A percentile compares a stretch with the other conserved stretches of the same genome.
Conservation (phyloP, 2,329 filamentous ascomycete genomes). For the Cladosporium velox region DNA sequence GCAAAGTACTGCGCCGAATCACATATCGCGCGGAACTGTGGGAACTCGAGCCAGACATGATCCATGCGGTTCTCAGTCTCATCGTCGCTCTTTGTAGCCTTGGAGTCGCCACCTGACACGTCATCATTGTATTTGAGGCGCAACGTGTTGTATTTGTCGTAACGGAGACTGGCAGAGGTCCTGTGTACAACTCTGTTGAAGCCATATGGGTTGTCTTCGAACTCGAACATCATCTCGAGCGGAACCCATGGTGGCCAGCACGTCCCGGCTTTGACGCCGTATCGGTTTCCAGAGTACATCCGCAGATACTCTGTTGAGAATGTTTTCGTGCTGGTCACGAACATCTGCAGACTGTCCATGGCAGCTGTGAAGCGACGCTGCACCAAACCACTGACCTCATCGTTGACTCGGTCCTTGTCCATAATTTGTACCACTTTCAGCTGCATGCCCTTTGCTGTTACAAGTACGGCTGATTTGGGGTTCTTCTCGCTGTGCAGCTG, state of each 20-base stretch:
- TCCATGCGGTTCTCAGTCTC: slow-evolving; percentile 74
- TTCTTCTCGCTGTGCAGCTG: slow-evolving; percentile 99
- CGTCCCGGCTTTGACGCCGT: slow-evolving; percentile 80
- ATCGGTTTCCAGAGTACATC: slow-evolving; percentile 91
- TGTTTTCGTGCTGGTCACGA: slow-evolving; percentile 91
- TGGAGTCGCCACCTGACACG: slow-evolving; percentile 64
- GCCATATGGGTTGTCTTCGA: slow-evolving; percentile 89
- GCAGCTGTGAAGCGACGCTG: slow-evolving; percentile 91
- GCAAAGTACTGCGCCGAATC: slow-evolving; percentile 97
- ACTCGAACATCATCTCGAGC: slow-evolving; percentile 98
- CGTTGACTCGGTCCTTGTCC: slow-evolving; percentile 90
- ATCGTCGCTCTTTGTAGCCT: slow-evolving; percentile 44
- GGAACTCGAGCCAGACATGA: slow-evolving; percentile 95
- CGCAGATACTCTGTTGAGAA: slow-evolving; percentile 82
- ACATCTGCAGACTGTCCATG: slow-evolving; percentile 98
- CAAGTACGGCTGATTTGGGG: slow-evolving; percentile 91
- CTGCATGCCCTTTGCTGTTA: slow-evolving; percentile 97
- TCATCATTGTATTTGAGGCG: slow-evolving; percentile 97
- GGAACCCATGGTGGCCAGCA: slow-evolving; percentile 98
- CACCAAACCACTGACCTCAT: slow-evolving; percentile 91
- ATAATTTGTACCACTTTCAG: slow-evolving; percentile 97
- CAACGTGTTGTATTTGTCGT: slow-evolving; percentile 97
- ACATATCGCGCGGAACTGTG: slow-evolving; percentile 89
- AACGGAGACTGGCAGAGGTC: slow-evolving; percentile 89
- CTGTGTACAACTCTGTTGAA: slow-evolving; percentile 97